A percentile compares a stretch with the other conserved stretches of the same genome.
phyloP scores from a whole-genome alignment of 768 basidiomycete genomes.

The Trametes maxima region DNA sequence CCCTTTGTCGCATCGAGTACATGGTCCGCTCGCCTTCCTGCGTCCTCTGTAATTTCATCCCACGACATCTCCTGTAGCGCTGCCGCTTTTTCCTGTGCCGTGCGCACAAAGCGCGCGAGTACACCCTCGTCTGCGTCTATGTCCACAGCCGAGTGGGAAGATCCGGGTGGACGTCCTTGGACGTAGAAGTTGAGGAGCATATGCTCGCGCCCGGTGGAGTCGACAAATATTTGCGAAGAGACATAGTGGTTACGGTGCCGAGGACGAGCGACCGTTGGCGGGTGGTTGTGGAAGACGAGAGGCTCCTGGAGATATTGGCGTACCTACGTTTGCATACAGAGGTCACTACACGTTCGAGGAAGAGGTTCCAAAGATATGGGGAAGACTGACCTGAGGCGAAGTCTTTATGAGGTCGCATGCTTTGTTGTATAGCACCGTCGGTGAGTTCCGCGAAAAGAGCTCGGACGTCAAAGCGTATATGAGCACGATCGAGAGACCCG shows the following conservation, averaged over 20 bases:
- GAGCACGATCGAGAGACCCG: conserved; percentile 74
- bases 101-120: conserved; percentile 45
- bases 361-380: not conserved
- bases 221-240: conserved; percentile 73
- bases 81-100: conserved; percentile 44
- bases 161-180: conserved; percentile 56
- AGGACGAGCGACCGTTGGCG: conserved; percentile 72
- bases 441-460: conserved; percentile 85
- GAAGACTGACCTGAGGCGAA: conserved; percentile 45
- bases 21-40: conserved; percentile 43
- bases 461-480: conserved; percentile 81
- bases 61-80: conserved; percentile 53
- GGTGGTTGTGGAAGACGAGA: conserved; percentile 78
- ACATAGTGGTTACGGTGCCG: conserved; percentile 84
- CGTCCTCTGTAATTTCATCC: conserved; percentile 54
- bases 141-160: conserved; percentile 20
- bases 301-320: conserved; percentile 68
- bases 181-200: conserved; percentile 86
- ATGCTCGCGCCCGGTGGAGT: conserved; percentile 75
- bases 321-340: conserved; percentile 46
- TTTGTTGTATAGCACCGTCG: conserved; percentile 75
- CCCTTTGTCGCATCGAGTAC: conserved; percentile 52
- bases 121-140: conserved; percentile 41
- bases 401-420: conserved; percentile 53
- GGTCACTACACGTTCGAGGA: not conserved